Evolutionary conservation across 805 yeast species (phyloP).

Genomic region (Myxozyma mucilagina): DNA sequence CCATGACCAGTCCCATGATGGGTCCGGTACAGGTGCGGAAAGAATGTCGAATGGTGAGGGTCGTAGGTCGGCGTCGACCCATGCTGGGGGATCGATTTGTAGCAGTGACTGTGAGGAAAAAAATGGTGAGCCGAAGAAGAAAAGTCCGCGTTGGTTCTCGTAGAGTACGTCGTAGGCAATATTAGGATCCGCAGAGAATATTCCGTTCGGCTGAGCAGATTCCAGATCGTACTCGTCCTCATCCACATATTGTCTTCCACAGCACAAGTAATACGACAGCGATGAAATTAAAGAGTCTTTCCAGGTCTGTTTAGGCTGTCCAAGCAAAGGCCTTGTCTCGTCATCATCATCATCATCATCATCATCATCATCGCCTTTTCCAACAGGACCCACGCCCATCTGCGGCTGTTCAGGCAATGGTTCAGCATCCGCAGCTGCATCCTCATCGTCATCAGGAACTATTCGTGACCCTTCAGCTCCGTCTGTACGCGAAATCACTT

Average conservation of each 20-base stretch:
- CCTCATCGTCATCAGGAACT: background rate
- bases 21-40: constrained; percentile 51
- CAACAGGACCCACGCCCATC: no score
- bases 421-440: constrained; percentile 7
- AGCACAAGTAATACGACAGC: background rate
- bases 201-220: constrained; percentile 3
- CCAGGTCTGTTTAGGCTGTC: no score
- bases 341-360: constrained; percentile 1
- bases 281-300: no score
- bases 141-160: constrained; percentile 46
- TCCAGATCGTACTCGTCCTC: background rate
- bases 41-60: constrained; percentile 38
- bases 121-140: constrained; percentile 42
- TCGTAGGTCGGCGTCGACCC: constrained; percentile 39
- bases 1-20: constrained; percentile 69
- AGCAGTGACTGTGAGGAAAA: constrained; percentile 42
- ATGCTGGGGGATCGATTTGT: constrained; percentile 44
- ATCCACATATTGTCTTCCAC: constrained; percentile 8
- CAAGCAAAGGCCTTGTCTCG: background rate
- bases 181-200: constrained; percentile 17
- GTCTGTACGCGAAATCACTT: background rate
- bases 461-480: background rate
- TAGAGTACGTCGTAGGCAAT: constrained; percentile 36
- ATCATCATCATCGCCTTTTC: constrained; percentile 14
- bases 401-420: constrained; percentile 4